Evolutionary conservation across 345 rosid species (phyloP).

Genomic region (Eutrema yunnanense): DNA sequence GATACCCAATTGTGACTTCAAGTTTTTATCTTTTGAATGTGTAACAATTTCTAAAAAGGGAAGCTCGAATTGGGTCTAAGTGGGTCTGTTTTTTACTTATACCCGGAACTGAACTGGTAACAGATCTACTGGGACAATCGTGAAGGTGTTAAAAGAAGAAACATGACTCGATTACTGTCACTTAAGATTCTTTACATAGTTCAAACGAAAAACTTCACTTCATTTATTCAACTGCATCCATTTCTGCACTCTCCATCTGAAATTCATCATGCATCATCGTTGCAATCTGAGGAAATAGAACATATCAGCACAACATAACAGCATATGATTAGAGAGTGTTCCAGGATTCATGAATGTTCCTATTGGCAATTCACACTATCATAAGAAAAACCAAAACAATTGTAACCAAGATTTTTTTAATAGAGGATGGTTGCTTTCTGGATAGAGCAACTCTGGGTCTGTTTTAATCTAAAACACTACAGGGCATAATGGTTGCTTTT

Average conservation of each 20-base stretch:
- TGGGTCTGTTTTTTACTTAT: background rate
- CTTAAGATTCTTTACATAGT: background rate
- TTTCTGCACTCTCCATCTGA: background rate
- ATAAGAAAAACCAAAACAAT: background rate
- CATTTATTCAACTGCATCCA: background rate
- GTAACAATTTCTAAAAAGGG: background rate
- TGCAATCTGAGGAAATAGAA: conserved; percentile 11
- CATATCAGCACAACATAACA: background rate
- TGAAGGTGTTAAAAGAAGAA: background rate
- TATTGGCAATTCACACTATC: background rate
- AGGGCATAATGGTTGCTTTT: background rate
- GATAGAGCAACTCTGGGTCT: background rate
- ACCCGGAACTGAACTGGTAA: background rate
- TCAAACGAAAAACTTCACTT: background rate
- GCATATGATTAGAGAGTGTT: background rate
- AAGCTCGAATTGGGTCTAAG: background rate
- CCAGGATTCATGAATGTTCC: background rate
- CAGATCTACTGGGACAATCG: background rate
- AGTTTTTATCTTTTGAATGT: background rate
- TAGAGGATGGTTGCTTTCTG: background rate
- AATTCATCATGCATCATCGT: conserved; percentile 21
- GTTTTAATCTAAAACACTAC: background rate
- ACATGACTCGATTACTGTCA: background rate
- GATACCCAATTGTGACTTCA: background rate
- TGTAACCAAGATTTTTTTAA: background rate